Percentiles rank a stretch among this genome's conserved stretches.
These are phyloP conservation scores for Aureobasidium subglaciale DNA, from an alignment of 2,329 filamentous ascomycete genomes.

Conservation along the genomic window DNA sequence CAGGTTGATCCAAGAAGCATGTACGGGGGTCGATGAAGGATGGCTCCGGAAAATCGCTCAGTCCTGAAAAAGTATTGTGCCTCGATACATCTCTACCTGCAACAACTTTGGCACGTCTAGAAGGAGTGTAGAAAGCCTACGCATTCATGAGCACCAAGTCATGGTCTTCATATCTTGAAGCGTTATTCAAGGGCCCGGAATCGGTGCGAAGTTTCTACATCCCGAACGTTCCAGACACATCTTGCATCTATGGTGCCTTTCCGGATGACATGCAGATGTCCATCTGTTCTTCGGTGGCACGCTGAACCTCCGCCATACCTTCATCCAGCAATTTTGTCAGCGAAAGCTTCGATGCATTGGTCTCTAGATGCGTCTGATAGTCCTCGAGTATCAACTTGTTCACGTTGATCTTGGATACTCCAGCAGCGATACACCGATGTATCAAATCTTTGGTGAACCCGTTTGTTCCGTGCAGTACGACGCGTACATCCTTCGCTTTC, in stretches of 20 bases:
- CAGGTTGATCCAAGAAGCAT: too few species aligned
- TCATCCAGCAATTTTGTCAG: conserved; percentile 50
- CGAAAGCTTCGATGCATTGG: conserved; percentile 44
- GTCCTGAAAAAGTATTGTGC: too few species aligned
- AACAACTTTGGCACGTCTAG: too few species aligned
- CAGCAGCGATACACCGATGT: conserved; percentile 46
- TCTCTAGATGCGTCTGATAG: conserved; percentile 40
- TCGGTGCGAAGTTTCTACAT: too few species aligned
- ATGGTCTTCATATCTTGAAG: too few species aligned
- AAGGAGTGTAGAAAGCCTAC: too few species aligned
- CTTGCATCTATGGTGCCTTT: conserved; percentile 22
- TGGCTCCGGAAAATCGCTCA: too few species aligned
- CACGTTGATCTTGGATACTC: conserved; percentile 52
- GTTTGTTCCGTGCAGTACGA: conserved; percentile 54
- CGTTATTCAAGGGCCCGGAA: too few species aligned
- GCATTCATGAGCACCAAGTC: too few species aligned
- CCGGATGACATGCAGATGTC: conserved; percentile 40
- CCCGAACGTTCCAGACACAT: too few species aligned
- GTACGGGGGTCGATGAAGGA: too few species aligned
- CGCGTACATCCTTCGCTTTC: conserved; percentile 40
- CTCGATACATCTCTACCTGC: too few species aligned
- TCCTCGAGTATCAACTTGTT: conserved; percentile 50
- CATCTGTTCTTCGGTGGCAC: conserved; percentile 50
- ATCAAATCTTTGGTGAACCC: conserved; percentile 50
- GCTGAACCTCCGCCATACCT: conserved; percentile 48